A percentile compares a stretch with the other conserved stretches of the same genome.
phyloP scores from a whole-genome alignment of 1,284 basidiomycete species.

The Boletus hoseneyae region DNA sequence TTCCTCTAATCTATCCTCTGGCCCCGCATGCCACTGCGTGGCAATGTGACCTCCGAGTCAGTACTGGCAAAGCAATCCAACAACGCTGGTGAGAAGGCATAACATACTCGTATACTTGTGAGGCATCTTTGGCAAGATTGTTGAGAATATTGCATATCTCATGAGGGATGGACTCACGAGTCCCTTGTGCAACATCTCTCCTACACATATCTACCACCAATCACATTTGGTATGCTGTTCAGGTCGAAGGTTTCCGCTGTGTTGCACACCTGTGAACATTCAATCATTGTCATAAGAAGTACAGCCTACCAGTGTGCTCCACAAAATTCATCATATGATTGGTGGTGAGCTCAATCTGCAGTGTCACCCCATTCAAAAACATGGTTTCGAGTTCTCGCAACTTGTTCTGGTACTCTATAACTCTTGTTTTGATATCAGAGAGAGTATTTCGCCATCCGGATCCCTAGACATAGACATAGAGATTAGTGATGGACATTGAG shows the following conservation, averaged over 20 bases:
- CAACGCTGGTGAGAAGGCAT: background rate
- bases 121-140: background rate
- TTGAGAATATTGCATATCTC: background rate
- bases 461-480: background rate
- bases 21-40: too few relatives aligned
- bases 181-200: background rate
- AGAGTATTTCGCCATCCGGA: background rate
- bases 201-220: background rate
- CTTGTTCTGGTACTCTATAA: constrained; percentile 5
- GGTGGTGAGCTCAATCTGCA: too few relatives aligned
- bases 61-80: background rate
- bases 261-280: background rate
- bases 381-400: background rate
- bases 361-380: constrained; percentile 1
- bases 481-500: too few relatives aligned
- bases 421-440: background rate
- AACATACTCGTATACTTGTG: background rate
- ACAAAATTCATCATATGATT: background rate
- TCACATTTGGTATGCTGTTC: background rate
- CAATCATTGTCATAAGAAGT: background rate
- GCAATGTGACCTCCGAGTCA: background rate
- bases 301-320: too few relatives aligned
- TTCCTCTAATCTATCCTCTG: too few relatives aligned
- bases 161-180: background rate
- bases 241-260: background rate